Evolutionary conservation across 768 basidiomycete genomes (phyloP), one percentile per base, ranked within the genome.

Genomic region (Lentinula lateritia): DNA sequence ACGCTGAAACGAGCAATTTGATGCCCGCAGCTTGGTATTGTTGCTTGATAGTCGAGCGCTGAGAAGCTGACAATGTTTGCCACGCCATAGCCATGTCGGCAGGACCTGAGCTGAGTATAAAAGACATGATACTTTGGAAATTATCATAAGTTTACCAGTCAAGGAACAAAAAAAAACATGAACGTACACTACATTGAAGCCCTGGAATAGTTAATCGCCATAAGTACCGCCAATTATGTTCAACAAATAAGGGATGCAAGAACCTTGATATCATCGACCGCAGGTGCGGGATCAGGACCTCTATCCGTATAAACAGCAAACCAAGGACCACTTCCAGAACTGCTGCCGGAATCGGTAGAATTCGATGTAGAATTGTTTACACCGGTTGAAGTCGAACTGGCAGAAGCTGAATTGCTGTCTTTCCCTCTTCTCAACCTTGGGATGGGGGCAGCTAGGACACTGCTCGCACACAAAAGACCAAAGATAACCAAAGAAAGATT

Each of bases 1-100:
- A 85, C 3, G 73, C 77, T 50, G 83, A 82, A 8, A 86, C 84
- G 58, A 86, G 77, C 50, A 87, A 66, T 20, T 80, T 80, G 68
- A 86, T 84, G n/a, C 85, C 85, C 7, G 84, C 83, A 0, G 78
- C 74, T 28, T 74, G 74, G 65, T 86, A 86, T 61, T 80, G 75
- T 1, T 76, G 64, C 61, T 83, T 70, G 65, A 80, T 75, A 13
- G 75, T 43, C 12, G 76, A 62, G 20, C 84, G 78, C 35, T 80
- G 68, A 12, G 64, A 64, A 6, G 72, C 72, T 2, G 74, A 68
- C 3, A 83, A n/a, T 16, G 46, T 10, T 28, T 43, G 28, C 16
- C 52, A 35, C 18, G 52, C 46, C 32, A 23, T 32, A 34, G 15
- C 39, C 50, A 20, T 48, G 62, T 83, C 80, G 46, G 66, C 74